Base-by-base conservation (phyloP, 805 yeast species). In the Ogataea degrootiae region DNA sequence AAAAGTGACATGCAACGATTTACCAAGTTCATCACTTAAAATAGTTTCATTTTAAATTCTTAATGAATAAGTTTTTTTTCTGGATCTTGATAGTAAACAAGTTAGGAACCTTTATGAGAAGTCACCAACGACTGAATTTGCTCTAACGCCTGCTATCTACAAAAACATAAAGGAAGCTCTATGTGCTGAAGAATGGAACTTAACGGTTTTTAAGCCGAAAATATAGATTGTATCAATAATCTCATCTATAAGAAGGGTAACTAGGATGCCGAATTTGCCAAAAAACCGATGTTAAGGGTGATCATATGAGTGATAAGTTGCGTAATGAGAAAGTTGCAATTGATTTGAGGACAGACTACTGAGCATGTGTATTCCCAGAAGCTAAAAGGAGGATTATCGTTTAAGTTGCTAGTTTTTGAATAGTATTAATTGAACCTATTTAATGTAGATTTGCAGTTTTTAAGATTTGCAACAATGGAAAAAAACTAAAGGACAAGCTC, bases 21-120 rank as follows among this genome's bases (percentile, higher is more conserved):
- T 54, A 75, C 37, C 81, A 76, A 53, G 70, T 78, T 23, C 77
- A 76, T 56, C 70, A 63, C 80, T 80, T 6, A 76, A 76, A 56
- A 62, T 76, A 41, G 71, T 75, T 53, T 80, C 81, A 1, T 74
- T 76, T 73, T 60, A 51, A 14, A 57, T 56, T 31, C 39, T 51
- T 15, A 29, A 47, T 1, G 49, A 52, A n/a, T 53, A 59, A 36
- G 46, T 52, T 34, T 54, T 55, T 55, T 41, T 52, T 55, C 19
- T 19, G 21, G 56, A 49, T 44, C 42, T 34, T 45, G 39, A 54
- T 2, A 44, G 46, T 1, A 37, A 50, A 9, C 50, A 49, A 19
- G 55, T 59, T 34, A 51, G 67, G 34, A 58, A 61, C 45, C 46
- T 63, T 21, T 67, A 67, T 14, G 55, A 53, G 19, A 57, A 53